Base-by-base conservation (phyloP, 805 yeast species). In the Yamadazyma phyllophila region DNA sequence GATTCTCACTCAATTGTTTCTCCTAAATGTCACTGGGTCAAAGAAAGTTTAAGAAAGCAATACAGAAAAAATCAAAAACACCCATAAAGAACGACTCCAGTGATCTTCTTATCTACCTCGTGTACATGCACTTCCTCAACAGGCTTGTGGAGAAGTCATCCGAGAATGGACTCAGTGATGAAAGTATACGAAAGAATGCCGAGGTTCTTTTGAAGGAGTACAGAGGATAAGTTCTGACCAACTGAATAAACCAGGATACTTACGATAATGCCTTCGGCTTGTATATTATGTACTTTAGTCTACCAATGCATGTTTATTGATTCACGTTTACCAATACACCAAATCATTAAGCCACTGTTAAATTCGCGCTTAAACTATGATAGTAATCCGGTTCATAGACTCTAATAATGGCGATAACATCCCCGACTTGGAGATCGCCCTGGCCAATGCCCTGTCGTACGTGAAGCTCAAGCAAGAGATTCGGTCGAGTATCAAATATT, bases 401-500 rank as follows among this genome's bases (percentile, higher is more conserved):
- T 51, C 54, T 30, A 43, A 39, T 30, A 43, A 43, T 17, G 52
- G 52, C 5, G 43, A 44, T 3, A 40, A 36, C 24, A 37, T 47
- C 9, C 40, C 43, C 17, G 51, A 51, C 30, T 51, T 31, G 35
- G 33, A 29, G 13, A 41, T 46, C 10, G 8, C 34, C 8, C 33
- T 26, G 13, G 13, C 7, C 16, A 17, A 33, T 9, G 39, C 14
- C 13, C 24, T 42, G 8, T 38, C 13, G 3, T 49, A 43, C 32
- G 16, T 9, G 13, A 30, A 20, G 11, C 31, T 51, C 39, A 51
- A 51, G 27, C 41, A 41, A 61, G 48, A 51, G 53, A 67, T 71
- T 16, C 54, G 76, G 26, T 48, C 49, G 30, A 53, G 55, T 36
- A 60, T 53, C 12, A 43, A 47, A 10, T 52, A 47, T 12, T 59